These are phyloP conservation scores for Ceratocystis cacaofunesta DNA, from an alignment of 2,329 filamentous ascomycete genomes.

Conservation along the genomic window DNA sequence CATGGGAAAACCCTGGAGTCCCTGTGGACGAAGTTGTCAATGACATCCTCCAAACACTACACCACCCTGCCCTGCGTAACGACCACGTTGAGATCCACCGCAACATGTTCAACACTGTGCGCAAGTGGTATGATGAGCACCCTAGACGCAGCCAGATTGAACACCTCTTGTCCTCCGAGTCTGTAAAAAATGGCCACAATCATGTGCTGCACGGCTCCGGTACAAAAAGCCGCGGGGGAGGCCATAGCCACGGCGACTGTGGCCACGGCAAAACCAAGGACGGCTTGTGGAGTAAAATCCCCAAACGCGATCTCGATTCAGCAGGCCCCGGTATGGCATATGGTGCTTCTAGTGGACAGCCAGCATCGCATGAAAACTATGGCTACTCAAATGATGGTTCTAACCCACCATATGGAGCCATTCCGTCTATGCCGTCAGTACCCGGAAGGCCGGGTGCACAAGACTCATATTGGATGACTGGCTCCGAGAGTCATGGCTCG, in stretches of 20 bases:
- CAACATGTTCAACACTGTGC: slow-evolving; percentile 78
- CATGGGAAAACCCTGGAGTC: slow-evolving; percentile 78
- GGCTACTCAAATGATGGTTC: slow-evolving; percentile 10
- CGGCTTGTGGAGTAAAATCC: slow-evolving; percentile 47
- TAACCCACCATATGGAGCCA: slow-evolving; percentile 1
- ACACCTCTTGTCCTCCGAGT: slow-evolving; percentile 63
- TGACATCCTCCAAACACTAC: slow-evolving; percentile 71
- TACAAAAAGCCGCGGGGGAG: slow-evolving; percentile 25
- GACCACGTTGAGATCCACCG: slow-evolving; percentile 64
- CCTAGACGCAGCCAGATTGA: slow-evolving; percentile 55
- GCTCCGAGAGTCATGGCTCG: background rate
- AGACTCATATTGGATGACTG: slow-evolving; percentile 14
- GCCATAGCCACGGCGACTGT: slow-evolving; percentile 30
- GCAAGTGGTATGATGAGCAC: slow-evolving; percentile 61
- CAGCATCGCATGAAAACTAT: background rate
- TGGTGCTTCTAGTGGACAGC: background rate
- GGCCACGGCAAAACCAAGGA: slow-evolving; percentile 45
- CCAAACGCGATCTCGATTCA: slow-evolving; percentile 36
- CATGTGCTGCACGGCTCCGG: slow-evolving; percentile 39
- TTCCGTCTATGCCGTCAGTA: background rate
- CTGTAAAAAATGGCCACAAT: slow-evolving; percentile 71
- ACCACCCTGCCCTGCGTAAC: slow-evolving; percentile 74
- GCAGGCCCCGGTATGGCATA: slow-evolving; percentile 8
- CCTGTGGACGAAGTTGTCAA: slow-evolving; percentile 69
- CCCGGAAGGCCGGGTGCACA: background rate